Base-by-base conservation (phyloP, 192 early-diverging fungal genomes). In the Phycomyces nitens region DNA sequence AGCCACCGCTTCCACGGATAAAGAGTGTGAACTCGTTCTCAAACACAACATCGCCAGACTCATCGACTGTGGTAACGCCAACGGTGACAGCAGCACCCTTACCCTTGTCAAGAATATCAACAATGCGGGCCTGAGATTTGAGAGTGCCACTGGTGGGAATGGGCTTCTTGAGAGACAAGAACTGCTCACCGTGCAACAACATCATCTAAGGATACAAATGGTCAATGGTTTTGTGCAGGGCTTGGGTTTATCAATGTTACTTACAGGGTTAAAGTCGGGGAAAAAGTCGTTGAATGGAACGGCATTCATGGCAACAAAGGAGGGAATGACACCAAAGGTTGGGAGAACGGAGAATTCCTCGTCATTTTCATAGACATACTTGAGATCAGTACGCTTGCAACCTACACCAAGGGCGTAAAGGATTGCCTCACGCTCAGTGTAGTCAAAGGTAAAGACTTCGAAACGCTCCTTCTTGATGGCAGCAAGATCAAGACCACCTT, bases 161-260 rank as follows among this genome's bases (percentile, higher is more conserved):
- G 23, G 92, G 88, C 53, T 89, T 88, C 67, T 93, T 81, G 66
- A 98, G 66, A 66, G 90, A 88, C 54, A 96, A 77, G 80, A 89
- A 98, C 82, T 99, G 98, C 82, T 99, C 96, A 69, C 95, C 96
- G 79, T 99, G 98, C 53, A 99, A 83, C 58, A 99, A 85, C 92
- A 96, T 94, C 93, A 96, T 96, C 54, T 63, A 59, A 66, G 22
- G 29, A 77, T 81, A 20, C 5, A 60, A 40, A 20, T 12, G 10
- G 51, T 54, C 18, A 27, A 18, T 18, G 18, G 2, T 47, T 2
- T 47, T 39, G 12, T 58, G 8, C 23, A 29, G 9, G 21, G 6
- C 22, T 5, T 39, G 12, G 21, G 5, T 21, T 39, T 34, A 21
- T 39, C 5, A 0, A 21, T 12, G 29, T 38, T 8, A 64, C 58